Evolutionary conservation across 768 basidiomycete genomes (phyloP).

Genomic region (Tylopilus subfusipes): DNA sequence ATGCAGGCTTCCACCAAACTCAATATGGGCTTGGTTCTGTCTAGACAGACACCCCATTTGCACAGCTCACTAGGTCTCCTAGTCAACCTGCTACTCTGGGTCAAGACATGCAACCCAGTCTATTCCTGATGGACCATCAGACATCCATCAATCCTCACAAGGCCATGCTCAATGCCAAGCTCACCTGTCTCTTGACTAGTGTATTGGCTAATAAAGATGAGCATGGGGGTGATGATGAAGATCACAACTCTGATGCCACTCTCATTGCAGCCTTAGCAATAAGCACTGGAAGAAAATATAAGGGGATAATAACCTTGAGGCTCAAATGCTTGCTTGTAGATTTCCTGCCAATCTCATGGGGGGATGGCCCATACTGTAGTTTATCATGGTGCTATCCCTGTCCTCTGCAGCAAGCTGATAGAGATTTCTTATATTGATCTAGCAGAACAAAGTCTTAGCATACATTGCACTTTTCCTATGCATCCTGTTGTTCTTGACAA

Average conservation of each 20-base stretch:
- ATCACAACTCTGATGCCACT: conserved; percentile 80
- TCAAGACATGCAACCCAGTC: conserved; percentile 53
- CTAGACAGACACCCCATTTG: conserved; percentile 42
- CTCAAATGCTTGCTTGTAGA: conserved; percentile 92
- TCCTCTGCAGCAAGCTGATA: conserved; percentile 93
- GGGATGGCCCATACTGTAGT: conserved; percentile 95
- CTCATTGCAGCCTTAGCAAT: conserved; percentile 85
- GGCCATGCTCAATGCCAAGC: conserved; percentile 38
- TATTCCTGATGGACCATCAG: conserved; percentile 50
- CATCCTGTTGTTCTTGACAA: conserved; percentile 9
- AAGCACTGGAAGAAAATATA: conserved; percentile 64
- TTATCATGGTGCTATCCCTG: conserved; percentile 95
- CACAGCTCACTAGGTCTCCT: conserved; percentile 49
- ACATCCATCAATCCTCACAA: conserved; percentile 33
- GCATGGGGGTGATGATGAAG: conserved; percentile 60
- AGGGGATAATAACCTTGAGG: conserved; percentile 86
- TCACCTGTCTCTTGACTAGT: conserved; percentile 37
- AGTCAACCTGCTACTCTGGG: conserved; percentile 58
- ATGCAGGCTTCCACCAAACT: conserved; percentile 49
- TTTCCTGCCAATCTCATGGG: conserved; percentile 99
- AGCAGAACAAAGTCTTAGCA: conserved; percentile 96
- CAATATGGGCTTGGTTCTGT: conserved; percentile 35
- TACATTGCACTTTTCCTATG: conserved; percentile 43
- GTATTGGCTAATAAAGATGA: conserved; percentile 48
- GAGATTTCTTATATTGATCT: conserved; percentile 98